phyloP scores from a whole-genome alignment of 2,329 filamentous ascomycete species.

The Cryoendolithus antarcticus region DNA sequence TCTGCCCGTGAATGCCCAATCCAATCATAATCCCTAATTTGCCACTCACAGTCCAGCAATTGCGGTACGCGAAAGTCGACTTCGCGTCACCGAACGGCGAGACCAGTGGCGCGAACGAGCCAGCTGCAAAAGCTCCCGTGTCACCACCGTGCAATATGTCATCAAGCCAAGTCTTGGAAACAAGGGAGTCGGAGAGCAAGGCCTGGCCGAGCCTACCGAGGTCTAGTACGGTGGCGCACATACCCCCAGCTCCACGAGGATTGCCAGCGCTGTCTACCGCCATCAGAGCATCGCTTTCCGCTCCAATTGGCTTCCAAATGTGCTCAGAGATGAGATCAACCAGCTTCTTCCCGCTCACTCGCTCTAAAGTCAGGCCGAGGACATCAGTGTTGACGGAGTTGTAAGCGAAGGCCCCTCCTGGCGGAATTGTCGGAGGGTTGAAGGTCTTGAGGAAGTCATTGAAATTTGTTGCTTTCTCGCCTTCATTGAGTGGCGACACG shows the following conservation, averaged over 20 bases:
- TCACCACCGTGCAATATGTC: constrained; percentile 11
- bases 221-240: constrained; percentile 13
- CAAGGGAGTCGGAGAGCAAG: constrained; percentile 8
- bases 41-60: constrained; percentile 8
- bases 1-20: constrained; percentile 12
- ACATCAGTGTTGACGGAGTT: constrained; percentile 14
- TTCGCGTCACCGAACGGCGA: neutral
- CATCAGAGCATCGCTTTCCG: constrained; percentile 12
- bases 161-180: constrained; percentile 11
- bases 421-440: constrained; percentile 4
- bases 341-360: constrained; percentile 10
- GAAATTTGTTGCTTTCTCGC: constrained; percentile 3
- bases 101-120: constrained; percentile 7
- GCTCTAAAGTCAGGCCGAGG: constrained; percentile 13
- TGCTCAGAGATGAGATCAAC: constrained; percentile 9
- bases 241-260: constrained; percentile 11
- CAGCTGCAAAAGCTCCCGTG: constrained; percentile 6
- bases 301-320: constrained; percentile 15
- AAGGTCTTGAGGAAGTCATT: constrained; percentile 11
- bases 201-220: constrained; percentile 12
- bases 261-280: constrained; percentile 10
- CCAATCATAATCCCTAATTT: constrained; percentile 7
- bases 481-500: too few species aligned
- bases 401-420: constrained; percentile 12
- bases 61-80: constrained; percentile 11